Conservation (phyloP, 2,329 filamentous ascomycete species). For the Sclerotinia glacialis region DNA sequence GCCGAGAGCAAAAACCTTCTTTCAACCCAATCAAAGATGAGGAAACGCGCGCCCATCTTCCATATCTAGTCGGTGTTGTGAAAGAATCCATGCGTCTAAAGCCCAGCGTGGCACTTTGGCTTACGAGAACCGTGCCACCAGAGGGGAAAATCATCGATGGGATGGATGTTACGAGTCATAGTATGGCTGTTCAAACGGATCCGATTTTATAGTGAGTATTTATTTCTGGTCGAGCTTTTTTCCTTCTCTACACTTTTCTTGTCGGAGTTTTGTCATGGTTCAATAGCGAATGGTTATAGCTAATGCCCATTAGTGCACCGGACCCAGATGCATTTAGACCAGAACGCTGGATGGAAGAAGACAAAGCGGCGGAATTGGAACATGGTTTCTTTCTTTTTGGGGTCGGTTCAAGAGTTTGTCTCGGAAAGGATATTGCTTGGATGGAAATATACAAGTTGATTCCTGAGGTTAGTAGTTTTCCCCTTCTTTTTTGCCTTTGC, state of each 20-base stretch:
- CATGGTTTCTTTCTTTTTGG: slow-evolving; percentile 31
- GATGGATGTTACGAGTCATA: slow-evolving; percentile 50
- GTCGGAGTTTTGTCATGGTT: too few relatives aligned
- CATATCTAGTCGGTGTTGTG: neutral
- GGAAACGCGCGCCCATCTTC: slow-evolving; percentile 9
- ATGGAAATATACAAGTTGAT: slow-evolving; percentile 34
- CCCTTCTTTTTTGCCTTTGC: too few relatives aligned
- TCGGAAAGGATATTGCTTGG: slow-evolving; percentile 35
- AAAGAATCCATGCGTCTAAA: slow-evolving; percentile 2
- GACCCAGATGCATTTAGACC: slow-evolving; percentile 54
- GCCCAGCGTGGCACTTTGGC: neutral
- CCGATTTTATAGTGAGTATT: slow-evolving; percentile 42
- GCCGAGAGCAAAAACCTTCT: neutral
- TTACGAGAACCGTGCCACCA: neutral
- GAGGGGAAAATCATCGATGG: neutral
- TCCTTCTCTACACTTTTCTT: fast-evolving
- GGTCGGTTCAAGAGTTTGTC: slow-evolving; percentile 29
- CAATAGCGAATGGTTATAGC: neutral
- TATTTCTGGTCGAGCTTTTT: neutral
- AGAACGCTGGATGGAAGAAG: slow-evolving; percentile 50
- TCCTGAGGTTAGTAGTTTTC: slow-evolving; percentile 26
- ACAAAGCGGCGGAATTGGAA: slow-evolving; percentile 23
- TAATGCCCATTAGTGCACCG: slow-evolving; percentile 37
- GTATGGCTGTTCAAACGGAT: slow-evolving; percentile 54
- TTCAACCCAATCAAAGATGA: slow-evolving; percentile 11